A percentile compares a stretch with the other conserved stretches of the same genome.
Conservation (phyloP, 2,329 filamentous ascomycete species). For the Cordyceps fumosorosea region DNA sequence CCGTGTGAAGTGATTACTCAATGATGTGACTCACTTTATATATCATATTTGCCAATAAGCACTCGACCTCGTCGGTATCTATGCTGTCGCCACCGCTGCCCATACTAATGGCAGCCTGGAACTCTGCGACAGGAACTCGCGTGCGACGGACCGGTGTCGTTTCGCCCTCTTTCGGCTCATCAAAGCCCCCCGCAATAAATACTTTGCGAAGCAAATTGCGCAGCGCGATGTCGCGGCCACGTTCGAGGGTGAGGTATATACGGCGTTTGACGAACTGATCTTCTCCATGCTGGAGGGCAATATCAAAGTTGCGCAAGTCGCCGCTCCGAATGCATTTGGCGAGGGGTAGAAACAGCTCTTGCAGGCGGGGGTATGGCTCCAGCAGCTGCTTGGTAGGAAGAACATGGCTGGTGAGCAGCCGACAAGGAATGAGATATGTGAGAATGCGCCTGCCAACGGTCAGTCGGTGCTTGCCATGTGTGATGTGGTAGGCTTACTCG, state of each 20-base stretch:
- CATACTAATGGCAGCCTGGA: slow-evolving; percentile 75
- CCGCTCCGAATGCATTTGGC: slow-evolving; percentile 73
- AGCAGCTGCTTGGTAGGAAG: slow-evolving; percentile 70
- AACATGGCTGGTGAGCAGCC: slow-evolving; percentile 79
- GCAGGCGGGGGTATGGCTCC: slow-evolving; percentile 66
- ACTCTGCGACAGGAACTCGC: slow-evolving; percentile 75
- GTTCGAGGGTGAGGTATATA: slow-evolving; percentile 90
- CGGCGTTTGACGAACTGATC: slow-evolving; percentile 89
- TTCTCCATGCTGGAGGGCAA: slow-evolving; percentile 72
- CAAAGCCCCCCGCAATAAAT: slow-evolving; percentile 76
- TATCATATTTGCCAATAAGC: slow-evolving; percentile 89
- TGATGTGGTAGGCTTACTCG: slow-evolving; percentile 53
- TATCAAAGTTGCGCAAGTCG: slow-evolving; percentile 77
- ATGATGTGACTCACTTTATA: slow-evolving; percentile 67
- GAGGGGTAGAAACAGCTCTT: slow-evolving; percentile 72
- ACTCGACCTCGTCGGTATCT: slow-evolving; percentile 92
- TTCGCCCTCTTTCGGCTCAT: slow-evolving; percentile 64
- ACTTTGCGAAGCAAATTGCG: slow-evolving; percentile 91
- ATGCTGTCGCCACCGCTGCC: slow-evolving; percentile 58
- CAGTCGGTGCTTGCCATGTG: slow-evolving; percentile 13
- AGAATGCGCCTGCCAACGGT: slow-evolving; percentile 66
- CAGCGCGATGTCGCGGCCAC: slow-evolving; percentile 83
- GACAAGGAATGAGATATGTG: slow-evolving; percentile 90
- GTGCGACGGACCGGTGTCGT: slow-evolving; percentile 60
- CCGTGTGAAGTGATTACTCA: not conserved